A percentile compares a stretch with the other conserved stretches of the same genome.
These are phyloP conservation scores for Nymphaea colorata DNA, from an alignment of 164 flowering plant species.

Conservation along the genomic window DNA sequence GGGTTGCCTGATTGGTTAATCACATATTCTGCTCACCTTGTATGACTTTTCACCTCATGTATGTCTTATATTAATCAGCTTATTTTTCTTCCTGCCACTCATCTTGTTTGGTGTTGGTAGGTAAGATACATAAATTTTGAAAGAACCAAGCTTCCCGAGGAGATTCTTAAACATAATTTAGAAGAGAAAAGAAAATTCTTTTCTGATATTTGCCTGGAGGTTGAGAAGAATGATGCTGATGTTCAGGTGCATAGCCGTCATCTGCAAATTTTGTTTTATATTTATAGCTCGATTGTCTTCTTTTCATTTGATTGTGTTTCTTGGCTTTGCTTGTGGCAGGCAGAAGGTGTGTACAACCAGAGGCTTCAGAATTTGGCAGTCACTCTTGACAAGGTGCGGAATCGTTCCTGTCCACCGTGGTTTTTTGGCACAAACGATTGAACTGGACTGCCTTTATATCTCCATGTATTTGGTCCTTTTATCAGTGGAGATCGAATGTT, in stretches of 20 bases:
- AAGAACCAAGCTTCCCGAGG: constrained; percentile 85
- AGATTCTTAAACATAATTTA: constrained; percentile 74
- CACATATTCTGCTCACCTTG: constrained; percentile 94
- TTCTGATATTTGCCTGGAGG: constrained; percentile 57
- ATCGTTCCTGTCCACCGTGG: neutral
- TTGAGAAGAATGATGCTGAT: constrained; percentile 92
- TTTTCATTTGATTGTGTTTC: neutral
- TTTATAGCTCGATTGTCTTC: neutral
- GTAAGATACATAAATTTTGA: constrained; percentile 92
- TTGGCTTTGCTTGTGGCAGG: constrained; percentile 31
- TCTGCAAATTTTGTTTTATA: neutral
- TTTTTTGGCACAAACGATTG: neutral
- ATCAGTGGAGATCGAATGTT: too few relatives aligned
- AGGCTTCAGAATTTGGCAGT: constrained; percentile 97
- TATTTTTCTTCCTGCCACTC: constrained; percentile 3
- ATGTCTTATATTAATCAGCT: neutral
- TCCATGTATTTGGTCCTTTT: too few relatives aligned
- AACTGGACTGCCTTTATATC: too few relatives aligned
- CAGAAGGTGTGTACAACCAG: constrained; percentile 98
- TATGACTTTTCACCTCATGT: constrained; percentile 15
- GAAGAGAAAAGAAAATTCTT: constrained; percentile 88
- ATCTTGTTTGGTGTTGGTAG: constrained; percentile 24
- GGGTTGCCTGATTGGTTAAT: constrained; percentile 95
- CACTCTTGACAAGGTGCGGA: constrained; percentile 80
- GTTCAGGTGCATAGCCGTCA: constrained; percentile 51